Conservation (phyloP, 1,139 yeast genomes). For the Candida sp. region DNA sequence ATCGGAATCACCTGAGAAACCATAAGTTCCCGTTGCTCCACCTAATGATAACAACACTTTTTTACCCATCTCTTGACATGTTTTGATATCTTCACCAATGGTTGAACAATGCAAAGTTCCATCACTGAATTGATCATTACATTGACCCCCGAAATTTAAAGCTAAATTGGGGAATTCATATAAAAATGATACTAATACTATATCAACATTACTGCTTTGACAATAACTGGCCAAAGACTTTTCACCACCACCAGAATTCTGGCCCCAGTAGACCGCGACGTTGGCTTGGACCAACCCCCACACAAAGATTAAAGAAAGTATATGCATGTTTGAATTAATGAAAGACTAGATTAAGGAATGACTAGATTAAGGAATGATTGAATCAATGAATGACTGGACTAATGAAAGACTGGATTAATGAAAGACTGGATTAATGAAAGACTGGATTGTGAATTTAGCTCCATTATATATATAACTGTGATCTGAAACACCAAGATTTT, state of each 20-base stretch:
- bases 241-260: constrained; percentile 71
- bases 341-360: neutral
- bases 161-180: constrained; percentile 46
- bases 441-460: neutral
- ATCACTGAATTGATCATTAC: constrained; percentile 47
- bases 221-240: constrained; percentile 61
- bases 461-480: neutral
- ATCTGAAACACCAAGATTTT: neutral
- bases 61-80: constrained; percentile 74
- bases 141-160: constrained; percentile 66
- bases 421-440: neutral
- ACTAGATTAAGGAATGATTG: neutral
- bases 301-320: neutral
- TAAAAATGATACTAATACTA: constrained; percentile 65
- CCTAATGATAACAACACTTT: constrained; percentile 75
- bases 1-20: constrained; percentile 56
- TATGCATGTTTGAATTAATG: neutral
- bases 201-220: constrained; percentile 59
- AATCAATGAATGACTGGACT: neutral
- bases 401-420: neutral
- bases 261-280: constrained; percentile 86
- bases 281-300: constrained; percentile 7
- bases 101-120: constrained; percentile 56
- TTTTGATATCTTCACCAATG: constrained; percentile 65
- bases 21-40: constrained; percentile 75